Evolutionary conservation across 2,329 filamentous ascomycete genomes (phyloP), one percentile per base, ranked within the genome.

Genomic region (Talaromyces sp.): DNA sequence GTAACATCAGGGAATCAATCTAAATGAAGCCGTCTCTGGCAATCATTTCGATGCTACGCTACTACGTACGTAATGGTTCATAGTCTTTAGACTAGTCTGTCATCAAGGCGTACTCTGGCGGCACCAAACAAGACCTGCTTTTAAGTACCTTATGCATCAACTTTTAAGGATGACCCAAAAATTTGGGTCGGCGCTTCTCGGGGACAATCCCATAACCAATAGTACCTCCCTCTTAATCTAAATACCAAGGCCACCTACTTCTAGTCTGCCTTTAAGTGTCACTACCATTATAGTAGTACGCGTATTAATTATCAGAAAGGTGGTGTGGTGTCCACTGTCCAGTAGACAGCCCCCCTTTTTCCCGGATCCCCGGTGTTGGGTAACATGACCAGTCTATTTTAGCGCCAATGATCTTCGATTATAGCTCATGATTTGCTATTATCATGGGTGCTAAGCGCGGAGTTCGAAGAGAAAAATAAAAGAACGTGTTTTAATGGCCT

Each of bases 311-410:
- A 15, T 7, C 7, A 50, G 25, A 7, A 57, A n/a, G 33, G 27
- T 17, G 22, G 56, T 39, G 17, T 45, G 19, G 43, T 47, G 19
- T 37, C 35, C 35, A 37, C 35, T 8, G 35, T 37, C 35, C 35
- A 37, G 35, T 31, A 31, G 45, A 47, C 41, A 19, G 41, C 17
- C 19, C 54, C 17, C 54, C 33, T 27, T 27, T 31, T 33, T 45
- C 56, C 56, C 37, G 37, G 56, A 43, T 59, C 39, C 56, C 56
- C 19, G 56, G 37, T 41, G 39, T 59, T 45, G 37, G 56, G 56
- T 59, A 33, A 41, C 56, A 59, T 45, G 56, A 59, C 45, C 37
- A 45, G 45, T 59, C 37, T 45, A 59, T 59, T 59, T 43, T 59
- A 59, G 56, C 56, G 56, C 39, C 25, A n/a, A 41, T 59, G 19